Conservation (phyloP, 2,329 filamentous ascomycete genomes). For the Diaporthe sp. region DNA sequence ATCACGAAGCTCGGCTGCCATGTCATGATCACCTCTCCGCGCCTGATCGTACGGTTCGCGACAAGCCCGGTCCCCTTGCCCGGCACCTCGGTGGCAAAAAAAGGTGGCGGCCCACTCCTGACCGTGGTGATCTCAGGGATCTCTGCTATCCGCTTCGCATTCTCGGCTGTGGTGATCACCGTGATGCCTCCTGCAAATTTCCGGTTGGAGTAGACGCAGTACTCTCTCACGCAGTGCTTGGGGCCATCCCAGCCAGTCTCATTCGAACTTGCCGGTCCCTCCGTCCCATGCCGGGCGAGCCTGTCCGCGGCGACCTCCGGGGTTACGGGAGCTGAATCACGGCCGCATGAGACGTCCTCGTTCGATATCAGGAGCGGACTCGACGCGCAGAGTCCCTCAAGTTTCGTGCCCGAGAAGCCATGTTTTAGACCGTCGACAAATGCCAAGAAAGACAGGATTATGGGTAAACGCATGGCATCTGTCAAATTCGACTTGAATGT, state of each 20-base stretch:
- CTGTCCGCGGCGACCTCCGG: not conserved
- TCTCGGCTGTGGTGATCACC: conserved; percentile 41
- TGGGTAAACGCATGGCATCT: conserved; percentile 9
- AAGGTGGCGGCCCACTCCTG: conserved; percentile 22
- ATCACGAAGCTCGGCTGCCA: conserved; percentile 44
- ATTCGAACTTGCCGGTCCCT: conserved; percentile 9
- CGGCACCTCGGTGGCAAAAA: conserved; percentile 39
- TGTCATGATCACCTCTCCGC: conserved; percentile 45
- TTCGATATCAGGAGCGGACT: conserved; percentile 6
- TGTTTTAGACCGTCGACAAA: not conserved
- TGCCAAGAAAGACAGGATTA: conserved; percentile 1
- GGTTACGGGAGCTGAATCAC: not conserved
- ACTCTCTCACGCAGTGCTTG: conserved; percentile 41
- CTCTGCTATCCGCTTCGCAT: conserved; percentile 35
- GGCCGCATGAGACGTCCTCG: not conserved
- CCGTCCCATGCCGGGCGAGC: not conserved
- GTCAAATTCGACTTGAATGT: not conserved
- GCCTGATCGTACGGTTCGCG: conserved; percentile 43
- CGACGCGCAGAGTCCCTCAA: not conserved
- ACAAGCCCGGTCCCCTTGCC: conserved; percentile 45
- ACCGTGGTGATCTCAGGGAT: conserved; percentile 25
- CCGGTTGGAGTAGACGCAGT: conserved; percentile 43
- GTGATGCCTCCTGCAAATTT: conserved; percentile 41
- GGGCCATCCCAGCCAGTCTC: conserved; percentile 35
- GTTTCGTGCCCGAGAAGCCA: not conserved